Evolutionary conservation across 2,329 filamentous ascomycete genomes (phyloP), one percentile per base, ranked within the genome.

Genomic region (Metarhizium humberi): DNA sequence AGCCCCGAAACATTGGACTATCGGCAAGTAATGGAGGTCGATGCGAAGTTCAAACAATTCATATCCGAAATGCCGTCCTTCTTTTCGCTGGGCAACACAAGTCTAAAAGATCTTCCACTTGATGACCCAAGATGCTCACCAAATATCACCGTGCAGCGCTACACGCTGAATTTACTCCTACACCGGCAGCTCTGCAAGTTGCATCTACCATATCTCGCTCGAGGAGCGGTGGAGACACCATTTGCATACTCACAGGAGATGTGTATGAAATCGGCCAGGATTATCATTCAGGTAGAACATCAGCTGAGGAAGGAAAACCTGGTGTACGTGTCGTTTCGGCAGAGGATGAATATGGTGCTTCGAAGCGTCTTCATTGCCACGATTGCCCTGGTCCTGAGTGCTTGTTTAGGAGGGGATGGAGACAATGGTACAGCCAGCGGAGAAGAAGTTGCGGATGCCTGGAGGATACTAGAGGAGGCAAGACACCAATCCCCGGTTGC

Each of bases 141-240:
- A 3, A 57, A 56, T 16, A 63, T 69, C 48, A 61, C 62, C 1
- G 55, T 69, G 16, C 68, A 71, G 46, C 65, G 69, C 8, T 68
- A 71, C 55, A 60, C 67, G 20, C 61, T 71, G 40, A 68, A 67
- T 29, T 51, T 69, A 6, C 62, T 70, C 13, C 54, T 69, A 3
- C 63, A 69, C 20, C 67, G 68, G 1, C 67, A 71, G 45, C 61
- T 67, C 10, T 71, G 68, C 56, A 71, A 68, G 53, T 57, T 71
- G 10, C 69, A 71, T 52, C 62, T 71, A 7, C 69, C 69, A 5
- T 71, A 66, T 52, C 56, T 71, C 7, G 67, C 67, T 3, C 65
- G 67, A 30, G 68, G 69, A 4, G 63, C 67, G 5, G 61, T 69
- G 1, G 68, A 71, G 36, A 64, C 68, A 42, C 55, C 58, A 3